Evolutionary conservation across 805 yeast genomes (phyloP).

Genomic region (Barnettozyma pratensis): DNA sequence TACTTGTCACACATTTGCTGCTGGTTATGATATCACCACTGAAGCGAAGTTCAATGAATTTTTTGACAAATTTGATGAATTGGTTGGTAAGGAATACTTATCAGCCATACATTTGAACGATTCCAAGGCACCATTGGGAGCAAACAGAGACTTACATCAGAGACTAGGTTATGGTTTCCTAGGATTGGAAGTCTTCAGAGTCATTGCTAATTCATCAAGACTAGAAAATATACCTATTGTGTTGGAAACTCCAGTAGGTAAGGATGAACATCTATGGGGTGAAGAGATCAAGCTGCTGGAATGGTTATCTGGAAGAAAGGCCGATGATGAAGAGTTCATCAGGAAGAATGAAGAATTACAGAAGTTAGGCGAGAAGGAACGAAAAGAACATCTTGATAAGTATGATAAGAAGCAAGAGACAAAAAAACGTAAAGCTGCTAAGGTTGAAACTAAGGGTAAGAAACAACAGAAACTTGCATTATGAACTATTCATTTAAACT

Average conservation of each 20-base stretch:
- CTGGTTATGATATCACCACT: constrained; percentile 84
- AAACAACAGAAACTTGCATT: constrained; percentile 4
- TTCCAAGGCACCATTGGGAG: constrained; percentile 88
- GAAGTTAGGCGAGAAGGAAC: constrained; percentile 58
- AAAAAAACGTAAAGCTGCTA: constrained; percentile 19
- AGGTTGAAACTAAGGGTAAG: constrained; percentile 3
- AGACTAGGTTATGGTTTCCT: constrained; percentile 83
- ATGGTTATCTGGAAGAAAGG: constrained; percentile 61
- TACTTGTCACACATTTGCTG: constrained; percentile 95
- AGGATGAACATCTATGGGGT: constrained; percentile 64
- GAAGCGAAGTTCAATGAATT: constrained; percentile 54
- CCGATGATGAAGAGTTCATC: constrained; percentile 50
- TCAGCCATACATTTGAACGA: constrained; percentile 87
- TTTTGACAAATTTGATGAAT: constrained; percentile 70
- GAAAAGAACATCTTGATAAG: constrained; percentile 64
- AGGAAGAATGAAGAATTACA: constrained; percentile 46
- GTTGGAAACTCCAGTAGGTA: constrained; percentile 78
- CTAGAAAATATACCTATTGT: constrained; percentile 70
- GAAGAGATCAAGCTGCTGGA: constrained; percentile 79
- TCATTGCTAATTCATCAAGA: constrained; percentile 62
- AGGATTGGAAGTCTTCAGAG: constrained; percentile 79
- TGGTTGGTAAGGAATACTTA: constrained; percentile 70
- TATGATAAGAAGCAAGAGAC: constrained; percentile 48
- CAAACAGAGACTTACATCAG: constrained; percentile 89
- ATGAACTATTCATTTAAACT: background rate